A percentile compares a stretch with the other conserved stretches of the same genome.
phyloP scores from a whole-genome alignment of 2,329 filamentous ascomycete species.

The Curvularia lunata region DNA sequence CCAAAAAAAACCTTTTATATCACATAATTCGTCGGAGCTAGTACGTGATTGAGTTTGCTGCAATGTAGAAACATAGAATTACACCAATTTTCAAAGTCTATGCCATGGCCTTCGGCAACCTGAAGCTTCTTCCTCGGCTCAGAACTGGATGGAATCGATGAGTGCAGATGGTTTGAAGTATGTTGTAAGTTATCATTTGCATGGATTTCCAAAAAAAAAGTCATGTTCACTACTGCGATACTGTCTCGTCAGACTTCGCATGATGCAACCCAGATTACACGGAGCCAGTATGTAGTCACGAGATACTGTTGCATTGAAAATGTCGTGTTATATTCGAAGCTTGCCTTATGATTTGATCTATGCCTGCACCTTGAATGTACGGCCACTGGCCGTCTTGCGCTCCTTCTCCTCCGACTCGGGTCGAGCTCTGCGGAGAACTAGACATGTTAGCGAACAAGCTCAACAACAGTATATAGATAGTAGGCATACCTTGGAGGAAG shows the following conservation, averaged over 20 bases:
- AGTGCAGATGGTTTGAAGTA: no score
- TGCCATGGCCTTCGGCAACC: no score
- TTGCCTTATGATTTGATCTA: constrained; percentile 12
- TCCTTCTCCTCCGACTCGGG: constrained; percentile 97
- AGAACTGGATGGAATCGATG: no score
- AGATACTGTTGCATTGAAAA: background rate
- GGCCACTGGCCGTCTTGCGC: constrained; percentile 94
- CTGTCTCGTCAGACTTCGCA: background rate
- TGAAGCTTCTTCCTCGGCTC: no score
- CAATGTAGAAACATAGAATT: no score
- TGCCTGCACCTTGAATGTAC: constrained; percentile 78
- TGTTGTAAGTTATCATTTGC: no score
- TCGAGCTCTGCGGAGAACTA: constrained; percentile 92
- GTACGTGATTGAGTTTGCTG: no score
- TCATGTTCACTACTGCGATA: no score
- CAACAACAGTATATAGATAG: background rate
- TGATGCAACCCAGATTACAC: background rate
- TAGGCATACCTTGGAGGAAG: constrained; percentile 84
- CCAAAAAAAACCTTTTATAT: no score
- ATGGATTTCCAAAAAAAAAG: no score
- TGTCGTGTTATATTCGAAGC: background rate
- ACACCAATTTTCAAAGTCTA: no score
- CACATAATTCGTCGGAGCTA: no score
- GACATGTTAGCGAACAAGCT: constrained; percentile 43
- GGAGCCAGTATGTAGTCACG: background rate